phyloP scores from a whole-genome alignment of 768 basidiomycete species.

The Hericium alpestre region DNA sequence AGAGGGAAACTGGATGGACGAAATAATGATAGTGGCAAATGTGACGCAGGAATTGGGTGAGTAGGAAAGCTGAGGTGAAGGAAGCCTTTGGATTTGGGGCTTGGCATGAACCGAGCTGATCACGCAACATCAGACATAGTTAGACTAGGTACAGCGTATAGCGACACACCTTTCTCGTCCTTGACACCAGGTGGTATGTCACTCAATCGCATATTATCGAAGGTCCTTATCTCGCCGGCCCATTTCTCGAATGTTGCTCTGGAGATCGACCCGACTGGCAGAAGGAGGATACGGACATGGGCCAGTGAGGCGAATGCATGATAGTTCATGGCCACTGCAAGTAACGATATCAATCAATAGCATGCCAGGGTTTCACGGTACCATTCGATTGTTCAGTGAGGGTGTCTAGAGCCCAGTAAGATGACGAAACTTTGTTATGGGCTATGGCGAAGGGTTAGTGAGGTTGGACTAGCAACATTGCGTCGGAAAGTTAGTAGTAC shows the following conservation, averaged over 20 bases:
- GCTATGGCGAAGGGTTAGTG: no score
- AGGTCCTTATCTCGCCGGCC: conserved; percentile 60
- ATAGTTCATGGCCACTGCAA: conserved; percentile 43
- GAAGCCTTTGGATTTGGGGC: conserved; percentile 60
- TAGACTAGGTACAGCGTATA: background rate
- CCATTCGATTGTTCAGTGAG: no score
- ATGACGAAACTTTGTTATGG: no score
- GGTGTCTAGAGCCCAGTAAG: no score
- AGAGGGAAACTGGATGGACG: conserved; percentile 75
- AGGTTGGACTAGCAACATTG: no score
- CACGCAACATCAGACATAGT: background rate
- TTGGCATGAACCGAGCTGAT: conserved; percentile 76
- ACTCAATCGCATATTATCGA: conserved; percentile 63
- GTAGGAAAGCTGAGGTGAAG: conserved; percentile 73
- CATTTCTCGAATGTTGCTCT: conserved; percentile 63
- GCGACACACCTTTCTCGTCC: conserved; percentile 55
- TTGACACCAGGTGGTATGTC: conserved; percentile 76
- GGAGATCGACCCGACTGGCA: conserved; percentile 75
- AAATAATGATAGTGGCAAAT: conserved; percentile 60
- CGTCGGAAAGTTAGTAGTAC: no score
- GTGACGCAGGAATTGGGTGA: conserved; percentile 62
- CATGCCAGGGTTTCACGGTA: no score
- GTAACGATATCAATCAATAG: no score
- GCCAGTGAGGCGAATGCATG: conserved; percentile 75
- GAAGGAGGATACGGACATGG: conserved; percentile 72